Evolutionary conservation across 2,329 filamentous ascomycete genomes (phyloP), one percentile per base, ranked within the genome.

Genomic region (Colletotrichum orbiculare): DNA sequence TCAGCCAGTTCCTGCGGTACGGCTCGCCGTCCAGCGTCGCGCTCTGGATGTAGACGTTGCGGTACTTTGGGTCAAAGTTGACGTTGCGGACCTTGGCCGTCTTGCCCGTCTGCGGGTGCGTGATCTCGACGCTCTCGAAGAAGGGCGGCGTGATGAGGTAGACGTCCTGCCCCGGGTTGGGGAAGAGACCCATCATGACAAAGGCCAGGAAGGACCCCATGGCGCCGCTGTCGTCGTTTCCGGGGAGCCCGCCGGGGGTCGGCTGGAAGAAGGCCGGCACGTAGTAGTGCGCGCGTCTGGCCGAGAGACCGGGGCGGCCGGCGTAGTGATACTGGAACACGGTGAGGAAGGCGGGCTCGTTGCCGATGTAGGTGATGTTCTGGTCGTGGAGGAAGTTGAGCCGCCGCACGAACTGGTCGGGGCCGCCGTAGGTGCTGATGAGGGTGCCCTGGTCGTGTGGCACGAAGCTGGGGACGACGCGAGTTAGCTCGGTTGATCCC

Each of bases 111-210:
- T 85, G 72, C 0, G 81, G 81, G 62, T 86, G 86, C 10, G 77
- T 86, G 52, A 91, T 80, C 52, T 82, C 85, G 1, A 91, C 81
- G 52, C 82, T 79, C 66, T 84, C 79, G 69, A 92, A 92, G 70
- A 87, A 92, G 0, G 90, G 90, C 0, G 90, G 86, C 0, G 79
- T 90, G 67, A 92, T 89, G n/a, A 92, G 83, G 68, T 92, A 92
- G 0, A 91, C 88, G 67, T 91, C 79, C 70, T 92, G 89, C 0
- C 89, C 89, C 0, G 88, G 82, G 46, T 91, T 87, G 0, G 90
- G 90, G 74, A 89, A 92, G 7, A 92, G 76, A 0, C 90, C 90
- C 79, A 92, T 85, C 89, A 92, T 91, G 33, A 83, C 79, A 2
- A 92, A 83, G 0, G 86, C 87, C 0, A 87, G 78, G 65, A 91